A percentile compares a stretch with the other conserved stretches of the same genome.
Evolutionary conservation across 306 rosid species (phyloP).

Genomic region (Vigna nakashimae): DNA sequence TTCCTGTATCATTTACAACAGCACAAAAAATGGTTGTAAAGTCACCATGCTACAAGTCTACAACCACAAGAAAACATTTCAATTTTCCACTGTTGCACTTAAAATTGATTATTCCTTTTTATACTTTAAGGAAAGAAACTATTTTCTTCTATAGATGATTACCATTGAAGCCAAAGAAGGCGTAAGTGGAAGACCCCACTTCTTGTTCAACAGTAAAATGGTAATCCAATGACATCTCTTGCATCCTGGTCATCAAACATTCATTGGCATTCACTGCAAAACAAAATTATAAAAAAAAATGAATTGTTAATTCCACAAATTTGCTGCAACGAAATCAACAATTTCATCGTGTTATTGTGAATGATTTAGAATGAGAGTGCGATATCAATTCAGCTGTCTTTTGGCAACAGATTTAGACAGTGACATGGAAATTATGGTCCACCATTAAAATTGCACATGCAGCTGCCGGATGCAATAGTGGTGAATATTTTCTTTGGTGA

Average conservation of each 20-base stretch:
- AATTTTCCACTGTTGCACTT: background rate
- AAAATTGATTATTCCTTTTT: background rate
- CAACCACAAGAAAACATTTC: conserved; percentile 14
- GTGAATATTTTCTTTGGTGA: conserved; percentile 3
- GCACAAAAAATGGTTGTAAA: background rate
- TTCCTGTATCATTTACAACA: conserved; percentile 56
- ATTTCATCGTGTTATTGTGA: conserved; percentile 7
- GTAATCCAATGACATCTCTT: conserved; percentile 48
- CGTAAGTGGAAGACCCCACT: conserved; percentile 86
- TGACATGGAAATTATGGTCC: conserved; percentile 53
- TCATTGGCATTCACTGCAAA: conserved; percentile 77
- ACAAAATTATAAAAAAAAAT: background rate
- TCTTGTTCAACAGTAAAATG: conserved; percentile 69
- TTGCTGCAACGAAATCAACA: background rate
- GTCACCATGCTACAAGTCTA: background rate
- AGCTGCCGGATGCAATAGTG: conserved; percentile 30
- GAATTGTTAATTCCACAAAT: conserved; percentile 26
- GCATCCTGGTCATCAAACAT: conserved; percentile 89
- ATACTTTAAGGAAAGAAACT: background rate
- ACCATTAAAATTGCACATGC: conserved; percentile 61
- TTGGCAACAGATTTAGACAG: conserved; percentile 38
- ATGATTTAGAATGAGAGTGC: background rate
- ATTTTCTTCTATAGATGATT: background rate
- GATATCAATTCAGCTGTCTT: conserved; percentile 37
- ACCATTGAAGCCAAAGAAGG: conserved; percentile 92